Conservation (phyloP, 176 grass and related monocot species). For the Thinopyrum elongatum region DNA sequence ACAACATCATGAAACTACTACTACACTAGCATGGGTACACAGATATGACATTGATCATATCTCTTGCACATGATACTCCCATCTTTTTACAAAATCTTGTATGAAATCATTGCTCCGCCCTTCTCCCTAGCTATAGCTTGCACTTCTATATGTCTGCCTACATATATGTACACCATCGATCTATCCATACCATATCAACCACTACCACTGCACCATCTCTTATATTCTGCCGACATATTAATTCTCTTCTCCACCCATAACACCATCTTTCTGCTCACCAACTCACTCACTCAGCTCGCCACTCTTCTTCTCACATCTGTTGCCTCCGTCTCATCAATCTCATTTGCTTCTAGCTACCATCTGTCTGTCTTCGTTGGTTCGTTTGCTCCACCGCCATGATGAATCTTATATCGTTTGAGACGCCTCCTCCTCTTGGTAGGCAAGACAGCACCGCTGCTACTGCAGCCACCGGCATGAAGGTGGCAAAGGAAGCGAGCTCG, state of each 20-base stretch:
- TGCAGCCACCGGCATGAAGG: not conserved
- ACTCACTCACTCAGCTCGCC: not conserved
- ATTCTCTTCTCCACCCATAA: constrained; percentile 43
- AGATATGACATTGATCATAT: constrained; percentile 32
- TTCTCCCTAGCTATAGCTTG: not conserved
- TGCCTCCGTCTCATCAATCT: not conserved
- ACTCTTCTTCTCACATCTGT: not conserved
- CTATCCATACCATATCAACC: constrained; percentile 23
- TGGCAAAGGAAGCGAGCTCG: constrained; percentile 23
- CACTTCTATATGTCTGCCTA: constrained; percentile 24
- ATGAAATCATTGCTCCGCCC: constrained; percentile 34
- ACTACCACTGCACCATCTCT: constrained; percentile 27
- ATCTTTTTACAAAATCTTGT: constrained; percentile 53
- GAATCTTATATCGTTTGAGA: constrained; percentile 64
- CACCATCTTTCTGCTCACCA: constrained; percentile 30
- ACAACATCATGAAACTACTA: constrained; percentile 43
- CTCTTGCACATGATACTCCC: constrained; percentile 32
- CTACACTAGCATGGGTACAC: constrained; percentile 35
- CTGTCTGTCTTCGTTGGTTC: not conserved
- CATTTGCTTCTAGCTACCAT: not conserved
- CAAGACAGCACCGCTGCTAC: constrained; percentile 4
- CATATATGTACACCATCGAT: not conserved
- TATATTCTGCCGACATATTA: constrained; percentile 47
- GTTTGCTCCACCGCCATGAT: constrained; percentile 34
- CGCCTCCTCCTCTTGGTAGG: constrained; percentile 27